phyloP scores from a whole-genome alignment of 495 filamentous ascomycete genomes.

The Neurospora terricola region DNA sequence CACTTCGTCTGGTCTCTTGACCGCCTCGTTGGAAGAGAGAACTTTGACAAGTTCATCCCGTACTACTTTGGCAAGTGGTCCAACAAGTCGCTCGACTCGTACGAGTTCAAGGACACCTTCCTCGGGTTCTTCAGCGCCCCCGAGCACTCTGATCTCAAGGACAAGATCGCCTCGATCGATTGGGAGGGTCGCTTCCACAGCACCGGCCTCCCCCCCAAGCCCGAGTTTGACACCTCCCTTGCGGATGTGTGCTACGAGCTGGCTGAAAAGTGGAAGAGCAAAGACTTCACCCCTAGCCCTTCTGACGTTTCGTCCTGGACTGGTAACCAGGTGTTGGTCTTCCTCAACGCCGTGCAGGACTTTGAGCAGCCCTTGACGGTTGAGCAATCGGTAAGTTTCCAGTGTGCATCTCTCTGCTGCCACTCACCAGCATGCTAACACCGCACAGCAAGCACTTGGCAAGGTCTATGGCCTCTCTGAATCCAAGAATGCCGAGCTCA shows the following conservation, averaged over 20 bases:
- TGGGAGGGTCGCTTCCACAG: conserved; percentile 84
- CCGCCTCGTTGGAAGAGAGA: conserved; percentile 67
- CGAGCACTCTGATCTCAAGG: conserved; percentile 48
- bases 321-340: conserved; percentile 82
- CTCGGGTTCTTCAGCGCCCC: conserved; percentile 72
- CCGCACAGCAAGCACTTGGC: conserved; percentile 48
- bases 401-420: background rate
- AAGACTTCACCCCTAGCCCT: conserved; percentile 52
- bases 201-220: conserved; percentile 81
- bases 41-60: conserved; percentile 90
- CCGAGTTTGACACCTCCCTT: conserved; percentile 78
- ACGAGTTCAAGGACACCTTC: conserved; percentile 83
- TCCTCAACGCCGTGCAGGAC: conserved; percentile 66
- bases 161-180: conserved; percentile 58
- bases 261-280: conserved; percentile 63
- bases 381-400: conserved; percentile 38
- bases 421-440: conserved; percentile 5
- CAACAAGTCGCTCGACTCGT: conserved; percentile 75
- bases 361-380: conserved; percentile 51
- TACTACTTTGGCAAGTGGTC: conserved; percentile 83
- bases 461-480: conserved; percentile 56
- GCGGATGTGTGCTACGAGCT: conserved; percentile 78
- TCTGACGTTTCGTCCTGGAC: conserved; percentile 63
- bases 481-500: conserved; percentile 76
- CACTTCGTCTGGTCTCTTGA: conserved; percentile 71